Conservation (phyloP, 2,329 filamentous ascomycete species). For the Rhinocladiella mackenziei region DNA sequence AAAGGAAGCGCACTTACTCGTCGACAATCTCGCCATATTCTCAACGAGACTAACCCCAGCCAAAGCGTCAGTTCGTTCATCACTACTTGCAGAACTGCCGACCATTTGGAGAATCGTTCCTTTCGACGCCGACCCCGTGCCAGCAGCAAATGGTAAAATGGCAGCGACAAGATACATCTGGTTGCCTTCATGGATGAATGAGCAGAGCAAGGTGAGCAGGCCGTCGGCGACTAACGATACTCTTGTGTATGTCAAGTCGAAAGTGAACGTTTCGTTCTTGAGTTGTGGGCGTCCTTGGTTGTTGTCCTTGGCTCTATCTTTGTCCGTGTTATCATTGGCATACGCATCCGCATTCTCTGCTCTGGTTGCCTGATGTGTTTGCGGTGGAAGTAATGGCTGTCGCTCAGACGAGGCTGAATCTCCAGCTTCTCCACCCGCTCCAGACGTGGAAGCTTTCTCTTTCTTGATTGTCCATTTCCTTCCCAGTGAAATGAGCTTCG, state of each 20-base stretch:
- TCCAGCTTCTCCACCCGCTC: background rate
- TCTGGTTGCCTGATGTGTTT: background rate
- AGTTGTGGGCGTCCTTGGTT: conserved; percentile 5
- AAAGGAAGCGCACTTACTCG: too few species aligned
- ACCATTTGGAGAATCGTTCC: conserved; percentile 72
- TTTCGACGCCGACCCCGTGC: conserved; percentile 65
- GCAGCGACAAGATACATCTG: conserved; percentile 66
- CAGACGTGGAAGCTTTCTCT: background rate
- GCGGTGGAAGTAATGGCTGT: background rate
- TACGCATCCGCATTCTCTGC: too few species aligned
- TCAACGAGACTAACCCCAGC: conserved; percentile 67
- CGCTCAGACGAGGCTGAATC: background rate
- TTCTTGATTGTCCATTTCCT: conserved; percentile 27
- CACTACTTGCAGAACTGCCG: conserved; percentile 41
- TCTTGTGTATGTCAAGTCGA: conserved; percentile 64
- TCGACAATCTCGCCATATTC: conserved; percentile 62
- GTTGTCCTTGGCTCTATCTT: conserved; percentile 4
- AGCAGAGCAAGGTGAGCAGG: conserved; percentile 58
- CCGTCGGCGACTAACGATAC: conserved; percentile 65
- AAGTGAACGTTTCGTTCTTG: conserved; percentile 46
- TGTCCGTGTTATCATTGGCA: background rate
- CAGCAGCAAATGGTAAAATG: conserved; percentile 64
- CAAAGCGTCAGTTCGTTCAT: conserved; percentile 61
- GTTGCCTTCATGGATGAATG: conserved; percentile 60
- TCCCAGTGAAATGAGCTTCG: conserved; percentile 50